Conservation (phyloP, 2,329 filamentous ascomycete species). For the Talaromyces funiculosus region DNA sequence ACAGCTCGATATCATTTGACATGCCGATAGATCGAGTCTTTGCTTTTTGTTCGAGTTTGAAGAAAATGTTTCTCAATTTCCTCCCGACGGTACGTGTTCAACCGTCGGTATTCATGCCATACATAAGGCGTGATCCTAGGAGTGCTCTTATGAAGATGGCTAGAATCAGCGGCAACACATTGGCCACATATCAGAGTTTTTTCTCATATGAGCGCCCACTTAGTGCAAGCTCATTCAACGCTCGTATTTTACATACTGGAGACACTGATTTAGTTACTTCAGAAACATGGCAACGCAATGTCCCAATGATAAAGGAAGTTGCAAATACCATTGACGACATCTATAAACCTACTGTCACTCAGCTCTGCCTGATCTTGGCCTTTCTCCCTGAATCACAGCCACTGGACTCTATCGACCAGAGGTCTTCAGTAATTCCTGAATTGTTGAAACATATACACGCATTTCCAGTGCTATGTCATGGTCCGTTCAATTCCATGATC, state of each 20-base stretch:
- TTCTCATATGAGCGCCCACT: conserved; percentile 7
- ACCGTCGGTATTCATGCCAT: background rate
- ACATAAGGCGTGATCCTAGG: background rate
- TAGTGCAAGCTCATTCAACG: background rate
- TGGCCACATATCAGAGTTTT: background rate
- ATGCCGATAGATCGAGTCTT: conserved; percentile 1
- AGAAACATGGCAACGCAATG: background rate
- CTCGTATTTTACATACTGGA: background rate
- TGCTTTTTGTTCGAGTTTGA: conserved; percentile 10
- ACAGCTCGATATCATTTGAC: background rate
- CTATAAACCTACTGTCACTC: conserved; percentile 3
- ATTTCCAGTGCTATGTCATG: conserved; percentile 10
- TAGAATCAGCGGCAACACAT: background rate
- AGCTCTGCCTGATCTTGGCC: conserved; percentile 8
- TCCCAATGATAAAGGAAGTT: background rate
- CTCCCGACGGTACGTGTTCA: background rate
- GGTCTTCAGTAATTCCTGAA: background rate
- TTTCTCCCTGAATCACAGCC: conserved; percentile 5
- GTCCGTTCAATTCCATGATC: conserved; percentile 6
- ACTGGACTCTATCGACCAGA: background rate
- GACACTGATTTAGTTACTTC: background rate
- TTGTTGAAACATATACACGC: conserved; percentile 1
- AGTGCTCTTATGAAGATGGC: background rate
- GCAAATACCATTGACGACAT: background rate
- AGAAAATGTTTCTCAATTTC: conserved; percentile 9